Evolutionary conservation across 2,329 filamentous ascomycete species (phyloP), one percentile per base, ranked within the genome.

Genomic region (Daldinia sp.): DNA sequence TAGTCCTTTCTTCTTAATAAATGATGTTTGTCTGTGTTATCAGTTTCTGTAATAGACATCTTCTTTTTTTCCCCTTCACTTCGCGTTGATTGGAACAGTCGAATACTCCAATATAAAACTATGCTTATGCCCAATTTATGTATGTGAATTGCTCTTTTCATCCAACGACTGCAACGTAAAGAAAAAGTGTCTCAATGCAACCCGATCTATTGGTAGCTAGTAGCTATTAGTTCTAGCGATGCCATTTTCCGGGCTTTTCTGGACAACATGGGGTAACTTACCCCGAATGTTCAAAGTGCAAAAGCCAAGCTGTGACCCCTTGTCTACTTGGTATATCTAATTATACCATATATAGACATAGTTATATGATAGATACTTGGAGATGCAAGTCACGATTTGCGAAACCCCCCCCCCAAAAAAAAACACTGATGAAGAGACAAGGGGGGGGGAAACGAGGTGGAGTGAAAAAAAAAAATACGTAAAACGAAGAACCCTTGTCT

Each of bases 251-350:
- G 3, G 39, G 39, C 21, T 7, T 45, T 11, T 15, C 39, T 45
- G 39, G 39, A 23, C 39, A 45, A 27, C 6, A 21, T 56, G 48
- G 61, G 62, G 62, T 59, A 59, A 57, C 57, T 63, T 67, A 67
- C 64, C 64, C 61, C 64, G 45, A 60, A 56, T 29, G 35, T 45
- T n/a, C n/a, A 3, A 25, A 45, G 21, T 25, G 27, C 45, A 53
- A 4, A 29, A 51, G 51, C 61, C 57, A 61, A 64, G 55, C 50
- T 50, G 49, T 54, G 53, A 61, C 57, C 56, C 39, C 21, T 43
- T 43, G 39, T 43, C 32, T 34, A 34, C 32, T 13, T 43, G 21
- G 39, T 43, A 11, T 34, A 34, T n/a, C 30, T n/a, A n/a, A 34
- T 34, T 34, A 34, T 15, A 34, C 13, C 13, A 15, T 15, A 35